Base-by-base conservation (phyloP, 768 basidiomycete species). In the Mycena crocata region DNA sequence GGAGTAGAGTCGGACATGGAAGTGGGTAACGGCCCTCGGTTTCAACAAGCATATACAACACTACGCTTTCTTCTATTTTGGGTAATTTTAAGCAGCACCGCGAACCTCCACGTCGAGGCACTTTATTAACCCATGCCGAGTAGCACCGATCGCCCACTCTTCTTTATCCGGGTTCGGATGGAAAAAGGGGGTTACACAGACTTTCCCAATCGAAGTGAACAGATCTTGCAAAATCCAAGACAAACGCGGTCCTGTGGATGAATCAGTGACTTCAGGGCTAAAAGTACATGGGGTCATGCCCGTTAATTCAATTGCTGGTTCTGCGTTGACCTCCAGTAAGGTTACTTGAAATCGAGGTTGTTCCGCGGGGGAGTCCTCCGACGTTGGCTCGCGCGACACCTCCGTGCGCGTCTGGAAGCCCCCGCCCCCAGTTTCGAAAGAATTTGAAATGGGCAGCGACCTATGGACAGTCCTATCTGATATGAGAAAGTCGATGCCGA, bases 231-330 rank as follows among this genome's bases (percentile, higher is more conserved):
- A 79, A 48, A 96, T 88, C 87, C 92, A 92, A 21, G 88, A 86
- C 37, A 98, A 79, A 31, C 95, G 85, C 37, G 90, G 86, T 1
- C 96, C 50, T n/a, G 32, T n/a, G n/a, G n/a, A n/a, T n/a, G n/a
- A n/a, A n/a, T n/a, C n/a, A n/a, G n/a, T n/a, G n/a, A n/a, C n/a
- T n/a, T n/a, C n/a, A n/a, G n/a, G n/a, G n/a, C n/a, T n/a, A n/a
- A n/a, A n/a, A n/a, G n/a, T n/a, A n/a, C n/a, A n/a, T n/a, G n/a
- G 35, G 17, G 35, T 9, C 35, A 9, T 9, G 17, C 40, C 98
- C 0, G 96, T 96, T 59, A 97, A 86, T 73, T 96, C 94, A 64
- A 99, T 97, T 46, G 98, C 98, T 1, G 98, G 97, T 69, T 96
- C 96, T 8, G 97, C 90, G 75, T 99, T 99, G 73, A 97, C 84